Evolutionary conservation across 116 monocot genomes (phyloP).

Genomic region (Cymodocea nodosa): DNA sequence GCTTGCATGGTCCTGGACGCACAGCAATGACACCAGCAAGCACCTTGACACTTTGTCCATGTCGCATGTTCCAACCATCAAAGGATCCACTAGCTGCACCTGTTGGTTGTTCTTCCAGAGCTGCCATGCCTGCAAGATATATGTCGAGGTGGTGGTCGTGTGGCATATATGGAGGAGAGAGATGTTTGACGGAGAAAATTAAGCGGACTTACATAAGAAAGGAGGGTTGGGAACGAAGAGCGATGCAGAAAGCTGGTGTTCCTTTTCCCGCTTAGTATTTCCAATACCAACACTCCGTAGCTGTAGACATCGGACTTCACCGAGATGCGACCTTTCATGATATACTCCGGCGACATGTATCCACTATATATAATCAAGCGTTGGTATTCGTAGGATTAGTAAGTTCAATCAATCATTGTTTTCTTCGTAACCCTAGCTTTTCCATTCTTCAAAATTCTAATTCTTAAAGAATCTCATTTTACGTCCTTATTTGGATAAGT

Average conservation of each 20-base stretch:
- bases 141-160: too few relatives aligned
- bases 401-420: too few relatives aligned
- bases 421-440: too few relatives aligned
- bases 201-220: not conserved
- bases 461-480: too few relatives aligned
- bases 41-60: conserved; percentile 1
- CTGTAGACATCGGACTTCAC: conserved; percentile 6
- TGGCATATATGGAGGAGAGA: too few relatives aligned
- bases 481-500: too few relatives aligned
- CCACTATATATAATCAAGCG: not conserved
- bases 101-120: not conserved
- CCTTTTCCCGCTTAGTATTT: conserved; percentile 2
- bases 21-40: conserved; percentile 12
- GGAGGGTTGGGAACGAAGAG: not conserved
- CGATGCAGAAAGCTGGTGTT: not conserved
- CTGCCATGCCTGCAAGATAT: conserved; percentile 7
- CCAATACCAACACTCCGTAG: not conserved
- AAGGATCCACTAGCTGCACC: conserved; percentile 6
- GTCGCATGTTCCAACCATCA: not conserved
- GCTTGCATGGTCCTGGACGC: too few relatives aligned
- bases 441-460: too few relatives aligned
- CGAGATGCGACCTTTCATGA: not conserved
- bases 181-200: too few relatives aligned
- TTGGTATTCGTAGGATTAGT: not conserved
- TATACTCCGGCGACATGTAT: conserved; percentile 3